Percentiles rank a stretch among this genome's conserved stretches.
Evolutionary conservation across 2,329 filamentous ascomycete genomes (phyloP).

Genomic region (Cordyceps pruinosa): DNA sequence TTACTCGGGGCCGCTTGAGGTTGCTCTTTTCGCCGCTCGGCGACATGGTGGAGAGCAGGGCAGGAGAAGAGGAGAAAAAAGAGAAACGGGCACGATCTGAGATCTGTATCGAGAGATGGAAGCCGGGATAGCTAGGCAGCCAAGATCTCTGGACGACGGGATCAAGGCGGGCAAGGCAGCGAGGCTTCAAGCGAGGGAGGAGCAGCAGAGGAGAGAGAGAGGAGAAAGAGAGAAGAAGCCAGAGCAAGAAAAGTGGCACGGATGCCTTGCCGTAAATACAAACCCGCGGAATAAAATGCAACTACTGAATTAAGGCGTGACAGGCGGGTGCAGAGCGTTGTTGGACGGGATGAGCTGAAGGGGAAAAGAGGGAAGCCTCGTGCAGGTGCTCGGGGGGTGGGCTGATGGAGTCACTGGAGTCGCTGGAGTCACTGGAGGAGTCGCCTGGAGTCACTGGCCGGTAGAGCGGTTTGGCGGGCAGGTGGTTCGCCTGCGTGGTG

Average conservation of each 20-base stretch:
- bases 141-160: background rate
- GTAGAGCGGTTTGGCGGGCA: background rate
- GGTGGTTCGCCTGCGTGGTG: slow-evolving; percentile 2
- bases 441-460: slow-evolving; percentile 1
- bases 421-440: slow-evolving; percentile 6
- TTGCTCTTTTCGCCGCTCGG: slow-evolving; percentile 68
- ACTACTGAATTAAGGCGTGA: slow-evolving; percentile 6
- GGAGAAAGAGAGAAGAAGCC: background rate
- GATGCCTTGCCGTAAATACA: slow-evolving; percentile 5
- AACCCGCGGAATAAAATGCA: background rate
- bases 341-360: background rate
- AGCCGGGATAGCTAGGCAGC: slow-evolving; percentile 8
- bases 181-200: background rate
- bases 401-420: slow-evolving; percentile 13
- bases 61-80: slow-evolving; percentile 17
- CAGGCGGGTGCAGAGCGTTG: background rate
- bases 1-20: slow-evolving; percentile 74
- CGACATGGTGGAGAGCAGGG: slow-evolving; percentile 39
- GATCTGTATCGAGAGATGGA: slow-evolving; percentile 1
- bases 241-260: slow-evolving; percentile 1
- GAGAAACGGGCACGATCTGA: background rate
- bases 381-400: slow-evolving; percentile 10
- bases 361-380: slow-evolving; percentile 11
- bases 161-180: slow-evolving; percentile 1
- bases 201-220: background rate